A percentile compares a stretch with the other conserved stretches of the same genome.
These are phyloP conservation scores for Fusarium austroafricanum DNA, from an alignment of 2,329 filamentous ascomycete genomes.

Conservation along the genomic window DNA sequence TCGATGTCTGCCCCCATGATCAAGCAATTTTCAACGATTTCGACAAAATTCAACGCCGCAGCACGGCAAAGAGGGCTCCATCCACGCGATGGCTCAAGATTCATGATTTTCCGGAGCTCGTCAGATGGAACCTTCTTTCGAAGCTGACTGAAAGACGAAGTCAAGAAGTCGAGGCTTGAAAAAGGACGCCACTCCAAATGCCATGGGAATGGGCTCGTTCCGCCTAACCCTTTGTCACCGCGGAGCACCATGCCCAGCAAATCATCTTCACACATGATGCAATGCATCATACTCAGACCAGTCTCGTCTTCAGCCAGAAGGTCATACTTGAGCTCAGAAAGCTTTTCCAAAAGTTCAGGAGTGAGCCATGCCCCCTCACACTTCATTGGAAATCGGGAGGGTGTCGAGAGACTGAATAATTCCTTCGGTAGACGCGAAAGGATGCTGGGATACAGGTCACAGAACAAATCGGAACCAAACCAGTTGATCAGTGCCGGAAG, in stretches of 20 bases:
- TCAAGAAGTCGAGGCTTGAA: not conserved
- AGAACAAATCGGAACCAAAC: not conserved
- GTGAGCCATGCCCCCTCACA: not conserved
- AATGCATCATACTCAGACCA: constrained; percentile 14
- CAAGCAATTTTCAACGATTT: constrained; percentile 9
- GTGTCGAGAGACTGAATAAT: not conserved
- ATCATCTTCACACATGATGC: not conserved
- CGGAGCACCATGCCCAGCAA: not conserved
- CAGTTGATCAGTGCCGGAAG: not conserved
- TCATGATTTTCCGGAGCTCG: not conserved
- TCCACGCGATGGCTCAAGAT: constrained; percentile 14
- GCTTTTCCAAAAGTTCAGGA: fast-evolving
- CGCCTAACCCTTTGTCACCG: fast-evolving
- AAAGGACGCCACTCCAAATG: not conserved
- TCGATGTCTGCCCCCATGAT: constrained; percentile 3
- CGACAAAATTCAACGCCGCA: not conserved
- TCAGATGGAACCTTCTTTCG: not conserved
- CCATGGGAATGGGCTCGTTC: constrained; percentile 14
- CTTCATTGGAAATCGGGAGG: fast-evolving
- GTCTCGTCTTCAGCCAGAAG: not conserved
- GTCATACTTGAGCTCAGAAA: not conserved
- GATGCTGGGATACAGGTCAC: not conserved
- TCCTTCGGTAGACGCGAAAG: not conserved
- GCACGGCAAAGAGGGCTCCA: constrained; percentile 28
- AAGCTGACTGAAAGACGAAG: not conserved